phyloP scores from a whole-genome alignment of 257 asterid species.

The Lavandula angustifolia region DNA sequence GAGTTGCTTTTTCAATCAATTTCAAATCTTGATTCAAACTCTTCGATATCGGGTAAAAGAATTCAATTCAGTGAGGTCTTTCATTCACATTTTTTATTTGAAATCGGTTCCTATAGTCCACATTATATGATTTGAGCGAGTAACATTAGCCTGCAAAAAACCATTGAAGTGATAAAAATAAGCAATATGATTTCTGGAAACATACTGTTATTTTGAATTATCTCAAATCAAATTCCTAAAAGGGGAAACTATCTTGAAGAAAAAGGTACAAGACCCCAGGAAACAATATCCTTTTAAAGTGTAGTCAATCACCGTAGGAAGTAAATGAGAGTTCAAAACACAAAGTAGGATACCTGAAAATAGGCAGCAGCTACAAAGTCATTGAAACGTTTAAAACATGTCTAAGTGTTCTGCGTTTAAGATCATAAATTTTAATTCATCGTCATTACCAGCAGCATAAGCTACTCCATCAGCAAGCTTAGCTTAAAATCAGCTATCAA shows the following conservation, averaged over 20 bases:
- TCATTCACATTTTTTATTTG: too few species aligned
- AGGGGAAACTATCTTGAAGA: neutral
- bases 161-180: constrained; percentile 14
- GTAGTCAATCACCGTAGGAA: neutral
- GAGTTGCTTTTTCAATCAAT: too few species aligned
- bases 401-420: too few species aligned
- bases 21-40: too few species aligned
- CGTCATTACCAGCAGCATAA: too few species aligned
- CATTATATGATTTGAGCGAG: constrained; percentile 94
- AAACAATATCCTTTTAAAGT: constrained; percentile 2
- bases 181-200: constrained; percentile 11
- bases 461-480: too few species aligned
- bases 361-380: constrained; percentile 92
- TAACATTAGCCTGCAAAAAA: constrained; percentile 77
- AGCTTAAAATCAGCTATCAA: too few species aligned
- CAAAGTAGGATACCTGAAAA: constrained; percentile 53
- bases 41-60: too few species aligned
- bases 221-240: neutral
- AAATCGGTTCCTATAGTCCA: constrained; percentile 99
- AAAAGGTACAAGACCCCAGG: neutral
- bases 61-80: too few species aligned
- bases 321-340: neutral
- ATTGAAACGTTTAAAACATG: constrained; percentile 86
- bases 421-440: too few species aligned
- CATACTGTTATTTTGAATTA: constrained; percentile 10